phyloP scores from a whole-genome alignment of 148 eudicot genomes.

The Vaccinium darrowii region DNA sequence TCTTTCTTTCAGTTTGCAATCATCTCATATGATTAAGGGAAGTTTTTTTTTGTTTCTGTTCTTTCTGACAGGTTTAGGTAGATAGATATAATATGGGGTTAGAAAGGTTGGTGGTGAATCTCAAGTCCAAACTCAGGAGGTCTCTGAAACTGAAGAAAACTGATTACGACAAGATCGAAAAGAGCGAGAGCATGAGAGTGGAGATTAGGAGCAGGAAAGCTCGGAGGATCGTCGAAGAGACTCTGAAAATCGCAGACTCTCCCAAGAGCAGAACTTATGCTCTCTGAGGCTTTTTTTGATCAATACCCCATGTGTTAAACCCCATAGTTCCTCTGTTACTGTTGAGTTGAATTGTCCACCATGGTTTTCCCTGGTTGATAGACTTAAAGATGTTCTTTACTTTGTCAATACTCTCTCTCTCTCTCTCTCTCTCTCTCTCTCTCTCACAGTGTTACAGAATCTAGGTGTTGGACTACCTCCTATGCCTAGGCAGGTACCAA shows the following conservation, averaged over 20 bases:
- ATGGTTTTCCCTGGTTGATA: background rate
- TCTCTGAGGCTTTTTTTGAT: slow-evolving; percentile 9
- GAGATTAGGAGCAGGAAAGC: slow-evolving; percentile 83
- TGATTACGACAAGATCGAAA: slow-evolving; percentile 60
- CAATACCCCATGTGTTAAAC: background rate
- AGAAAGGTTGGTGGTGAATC: slow-evolving; percentile 50
- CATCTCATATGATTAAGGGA: background rate
- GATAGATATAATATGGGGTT: slow-evolving; percentile 47
- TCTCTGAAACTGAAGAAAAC: slow-evolving; percentile 30
- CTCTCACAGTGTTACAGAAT: background rate
- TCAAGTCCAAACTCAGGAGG: slow-evolving; percentile 39
- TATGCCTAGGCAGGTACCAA: no score
- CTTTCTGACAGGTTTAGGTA: background rate
- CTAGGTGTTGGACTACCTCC: no score
- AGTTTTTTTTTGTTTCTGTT: background rate
- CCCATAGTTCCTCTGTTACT: background rate
- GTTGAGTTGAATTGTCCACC: background rate
- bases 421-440: background rate
- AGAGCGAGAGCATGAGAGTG: slow-evolving; percentile 92
- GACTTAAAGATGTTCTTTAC: background rate
- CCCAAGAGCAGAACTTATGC: slow-evolving; percentile 49
- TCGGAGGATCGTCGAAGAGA: slow-evolving; percentile 61
- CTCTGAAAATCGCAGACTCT: slow-evolving; percentile 82
- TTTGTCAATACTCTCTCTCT: background rate
- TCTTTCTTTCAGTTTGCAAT: background rate